Conservation (phyloP, 306 rosid species). For the Cucurbita argyrosperma region DNA sequence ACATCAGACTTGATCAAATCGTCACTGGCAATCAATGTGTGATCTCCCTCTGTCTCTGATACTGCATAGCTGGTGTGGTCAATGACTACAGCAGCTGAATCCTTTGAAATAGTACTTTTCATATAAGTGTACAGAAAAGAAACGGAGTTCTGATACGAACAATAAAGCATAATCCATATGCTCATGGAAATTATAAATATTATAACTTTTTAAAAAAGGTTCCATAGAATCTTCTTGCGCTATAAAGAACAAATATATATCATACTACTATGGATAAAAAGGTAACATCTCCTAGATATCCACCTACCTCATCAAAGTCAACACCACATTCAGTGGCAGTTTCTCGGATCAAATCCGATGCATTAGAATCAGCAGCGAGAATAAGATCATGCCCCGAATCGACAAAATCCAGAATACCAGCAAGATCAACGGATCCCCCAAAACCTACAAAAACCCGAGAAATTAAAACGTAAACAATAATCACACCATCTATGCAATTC, state of each 20-base stretch:
- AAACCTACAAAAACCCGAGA: slow-evolving; percentile 36
- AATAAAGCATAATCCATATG: not conserved
- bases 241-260: not conserved
- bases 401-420: slow-evolving; percentile 75
- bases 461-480: not conserved
- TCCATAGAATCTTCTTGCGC: not conserved
- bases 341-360: slow-evolving; percentile 79
- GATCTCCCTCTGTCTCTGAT: slow-evolving; percentile 72
- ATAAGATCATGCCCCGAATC: slow-evolving; percentile 94
- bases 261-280: not conserved
- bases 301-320: slow-evolving; percentile 87
- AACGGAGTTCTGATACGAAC: not conserved
- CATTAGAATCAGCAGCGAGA: slow-evolving; percentile 57
- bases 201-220: not conserved
- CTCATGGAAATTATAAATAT: not conserved
- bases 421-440: slow-evolving; percentile 77
- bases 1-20: slow-evolving; percentile 59
- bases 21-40: slow-evolving; percentile 76
- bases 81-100: slow-evolving; percentile 52
- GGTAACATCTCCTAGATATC: not conserved
- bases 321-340: slow-evolving; percentile 79
- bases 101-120: slow-evolving; percentile 20
- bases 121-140: not conserved
- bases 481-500: not conserved
- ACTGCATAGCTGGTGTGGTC: slow-evolving; percentile 83